These are phyloP conservation scores for Aspergillus olivimuriae DNA, from an alignment of 495 filamentous ascomycete species.

Conservation along the genomic window DNA sequence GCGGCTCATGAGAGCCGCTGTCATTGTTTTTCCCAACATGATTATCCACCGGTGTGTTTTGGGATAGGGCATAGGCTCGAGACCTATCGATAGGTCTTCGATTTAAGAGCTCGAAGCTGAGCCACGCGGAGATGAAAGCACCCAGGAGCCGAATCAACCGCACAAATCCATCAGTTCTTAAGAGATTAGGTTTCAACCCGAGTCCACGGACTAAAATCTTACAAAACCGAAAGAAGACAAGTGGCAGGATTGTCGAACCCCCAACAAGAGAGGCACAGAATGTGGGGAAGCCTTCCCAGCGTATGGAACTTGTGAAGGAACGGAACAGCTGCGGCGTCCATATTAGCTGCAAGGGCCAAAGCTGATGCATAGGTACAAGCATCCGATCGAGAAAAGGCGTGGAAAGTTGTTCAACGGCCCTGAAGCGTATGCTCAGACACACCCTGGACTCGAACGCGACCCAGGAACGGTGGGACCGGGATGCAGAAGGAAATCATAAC, in stretches of 20 bases:
- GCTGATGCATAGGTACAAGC: no score
- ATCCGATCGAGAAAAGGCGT: no score
- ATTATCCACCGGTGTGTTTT: constrained; percentile 3
- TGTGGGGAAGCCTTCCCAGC: constrained; percentile 60
- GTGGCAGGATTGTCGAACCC: constrained; percentile 65
- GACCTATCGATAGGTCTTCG: constrained; percentile 22
- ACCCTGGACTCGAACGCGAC: no score
- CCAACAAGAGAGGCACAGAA: constrained; percentile 75
- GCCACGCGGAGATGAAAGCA: constrained; percentile 43
- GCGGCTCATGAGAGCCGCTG: constrained; percentile 10
- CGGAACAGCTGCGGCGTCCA: constrained; percentile 23
- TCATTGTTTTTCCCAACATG: constrained; percentile 40
- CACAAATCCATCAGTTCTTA: constrained; percentile 10
- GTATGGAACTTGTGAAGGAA: constrained; percentile 32
- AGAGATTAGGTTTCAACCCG: constrained; percentile 12
- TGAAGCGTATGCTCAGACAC: no score
- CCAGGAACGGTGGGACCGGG: no score
- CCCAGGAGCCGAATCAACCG: constrained; percentile 33
- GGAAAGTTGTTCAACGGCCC: no score
- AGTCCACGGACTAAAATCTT: constrained; percentile 15
- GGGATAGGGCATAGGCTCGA: constrained; percentile 2
- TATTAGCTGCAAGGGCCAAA: neutral
- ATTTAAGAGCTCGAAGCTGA: constrained; percentile 43
- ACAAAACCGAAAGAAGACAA: constrained; percentile 28
- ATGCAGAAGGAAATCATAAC: constrained; percentile 7